A percentile compares a stretch with the other conserved stretches of the same genome.
Evolutionary conservation across 2,329 filamentous ascomycete species (phyloP).

Genomic region (Phaeosphaeria sp.): DNA sequence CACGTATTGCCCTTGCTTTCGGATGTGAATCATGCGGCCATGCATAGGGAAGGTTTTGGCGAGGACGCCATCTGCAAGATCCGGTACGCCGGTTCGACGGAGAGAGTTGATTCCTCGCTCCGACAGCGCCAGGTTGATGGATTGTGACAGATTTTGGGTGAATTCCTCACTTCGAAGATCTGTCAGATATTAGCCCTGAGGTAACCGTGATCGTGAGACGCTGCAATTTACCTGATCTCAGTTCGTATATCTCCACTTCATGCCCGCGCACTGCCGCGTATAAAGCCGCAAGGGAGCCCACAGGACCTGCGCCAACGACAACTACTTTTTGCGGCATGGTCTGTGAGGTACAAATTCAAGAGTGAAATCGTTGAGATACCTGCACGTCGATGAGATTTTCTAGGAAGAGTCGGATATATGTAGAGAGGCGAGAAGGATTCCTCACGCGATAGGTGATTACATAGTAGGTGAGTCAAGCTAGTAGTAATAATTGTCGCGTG

Average conservation of each 20-base stretch:
- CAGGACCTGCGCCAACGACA: constrained; percentile 90
- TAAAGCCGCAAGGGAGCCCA: constrained; percentile 87
- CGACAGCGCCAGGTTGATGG: constrained; percentile 96
- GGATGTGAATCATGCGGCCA: constrained; percentile 94
- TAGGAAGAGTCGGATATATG: background rate
- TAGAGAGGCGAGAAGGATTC: background rate
- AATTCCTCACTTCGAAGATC: constrained; percentile 86
- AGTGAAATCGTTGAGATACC: background rate
- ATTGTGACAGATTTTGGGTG: constrained; percentile 92
- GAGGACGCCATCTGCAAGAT: constrained; percentile 76
- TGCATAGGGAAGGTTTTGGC: constrained; percentile 87
- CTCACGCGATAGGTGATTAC: background rate
- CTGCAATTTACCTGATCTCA: constrained; percentile 76
- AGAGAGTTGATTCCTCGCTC: constrained; percentile 93
- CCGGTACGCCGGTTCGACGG: constrained; percentile 69
- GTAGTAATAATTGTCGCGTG: background rate
- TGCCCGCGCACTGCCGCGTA: constrained; percentile 91
- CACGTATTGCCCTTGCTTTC: constrained; percentile 70
- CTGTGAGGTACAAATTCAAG: background rate
- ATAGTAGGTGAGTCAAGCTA: background rate
- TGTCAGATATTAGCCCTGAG: constrained; percentile 48
- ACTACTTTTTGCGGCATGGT: constrained; percentile 70
- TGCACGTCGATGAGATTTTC: background rate
- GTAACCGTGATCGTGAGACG: background rate
- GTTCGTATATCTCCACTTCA: constrained; percentile 91